Base-by-base conservation (phyloP, 805 yeast genomes). In the Sungouiozyma intestinalis region DNA sequence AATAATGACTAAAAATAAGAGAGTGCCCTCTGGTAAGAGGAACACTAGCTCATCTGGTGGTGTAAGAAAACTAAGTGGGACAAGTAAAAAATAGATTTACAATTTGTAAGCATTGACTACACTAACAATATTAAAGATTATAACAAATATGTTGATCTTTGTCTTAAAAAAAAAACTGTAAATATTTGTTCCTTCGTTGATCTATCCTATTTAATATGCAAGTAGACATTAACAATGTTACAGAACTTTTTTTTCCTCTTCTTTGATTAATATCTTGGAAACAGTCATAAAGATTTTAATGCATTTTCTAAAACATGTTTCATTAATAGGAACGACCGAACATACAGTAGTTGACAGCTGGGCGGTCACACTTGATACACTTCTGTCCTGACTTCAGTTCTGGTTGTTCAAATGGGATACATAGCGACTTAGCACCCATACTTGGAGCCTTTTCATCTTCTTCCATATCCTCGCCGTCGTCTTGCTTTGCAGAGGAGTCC, bases 371-470 rank as follows among this genome's bases (percentile, higher is more conserved):
- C 57, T 71, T 82, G 49, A 86, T 81, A 79, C 98, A 94, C 65
- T 79, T 81, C 51, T 86, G 85, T 53, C 81, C 90, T 51, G 64
- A 68, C 63, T 76, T 76, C 65, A 90, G 74, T 56, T 69, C 76
- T 45, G 95, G 96, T 71, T 90, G 97, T 33, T 85, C 83, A 60
- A 79, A 80, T 51, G 98, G 98, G 64, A 88, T 88, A 76, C 99
- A 92, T 66, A 92, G 74, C 16, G 95, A 83, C 73, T 92, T 92
- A 52, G 99, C 99, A 61, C 99, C 99, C 99, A 92, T 92, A 40
- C 94, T 79, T 62, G 99, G 99, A 18, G 98, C 86, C 65, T 85
- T 83, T 60, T 92, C 97, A 62, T 92, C 99, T 39, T 72, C 81
- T 63, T 84, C 95, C 53, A 78, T 85, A 51, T 84, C 94, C 48